Evolutionary conservation across 139 green algal genomes (phyloP), one percentile per base, ranked within the genome.

Genomic region (Coelastrella sp.): DNA sequence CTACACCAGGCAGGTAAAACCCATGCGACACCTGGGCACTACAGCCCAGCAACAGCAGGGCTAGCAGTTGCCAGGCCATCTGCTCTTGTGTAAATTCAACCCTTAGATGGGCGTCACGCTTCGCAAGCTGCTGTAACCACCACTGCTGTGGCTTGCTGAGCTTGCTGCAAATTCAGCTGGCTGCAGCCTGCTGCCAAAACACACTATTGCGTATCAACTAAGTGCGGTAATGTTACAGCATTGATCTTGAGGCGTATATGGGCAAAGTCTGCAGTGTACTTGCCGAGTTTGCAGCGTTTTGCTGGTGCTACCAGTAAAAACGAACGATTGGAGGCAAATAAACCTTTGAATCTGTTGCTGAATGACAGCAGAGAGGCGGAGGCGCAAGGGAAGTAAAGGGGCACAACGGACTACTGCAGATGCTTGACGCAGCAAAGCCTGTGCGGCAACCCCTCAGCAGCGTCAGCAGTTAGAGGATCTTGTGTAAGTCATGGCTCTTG

Each of bases 1-100:
- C 97, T 6, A 99, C 98, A 15, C 97, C 97, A 10, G 98, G 98
- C 58, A 99, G 89, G 70, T 99, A 99, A 89, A 99, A 99, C 24
- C 90, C 81, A 24, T 72, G 74, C 66, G 49, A 60, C n/a, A 60
- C 58, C 24, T 76, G 49, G 27, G 68, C 82, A 78, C 65, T 79
- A 35, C 70, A 81, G 84, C 35, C 66, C 15, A 89, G 81, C 22
- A 57, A 17, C 56, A 86, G 59, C 81, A 86, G 60, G 63, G 59
- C 81, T 57, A 86, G 25, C 11, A 85, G 35, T 57, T 72, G 56
- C 79, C 79, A 85, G n/a, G 24, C 57, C 35, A 56, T 85, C 5
- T 24, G 24, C 15, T 76, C 8, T 24, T 25, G 24, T 27, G 68
- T 24, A 24, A 11, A 25, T 82, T 19, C 76, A 22, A 24, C 11